Percentiles rank a stretch among this genome's conserved stretches.
These are phyloP conservation scores for Aspergillus quadricinctus DNA, from an alignment of 2,329 filamentous ascomycete species.

Conservation along the genomic window DNA sequence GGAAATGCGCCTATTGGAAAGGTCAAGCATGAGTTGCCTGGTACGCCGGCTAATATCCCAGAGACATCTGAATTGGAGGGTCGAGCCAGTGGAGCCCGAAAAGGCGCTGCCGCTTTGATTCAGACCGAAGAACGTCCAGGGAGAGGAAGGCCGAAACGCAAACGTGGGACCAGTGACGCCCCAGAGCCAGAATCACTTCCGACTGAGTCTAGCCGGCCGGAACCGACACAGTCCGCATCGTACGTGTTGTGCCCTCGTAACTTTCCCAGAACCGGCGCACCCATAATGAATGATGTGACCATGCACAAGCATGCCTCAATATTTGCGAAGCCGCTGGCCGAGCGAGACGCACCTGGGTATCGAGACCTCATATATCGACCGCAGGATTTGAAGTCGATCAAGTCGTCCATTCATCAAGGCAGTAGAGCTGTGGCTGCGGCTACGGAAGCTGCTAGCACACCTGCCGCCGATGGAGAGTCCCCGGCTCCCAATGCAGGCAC, in stretches of 20 bases:
- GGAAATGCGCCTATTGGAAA: constrained; percentile 12
- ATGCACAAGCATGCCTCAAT: constrained; percentile 75
- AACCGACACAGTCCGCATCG: constrained; percentile 27
- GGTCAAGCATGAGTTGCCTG: constrained; percentile 32
- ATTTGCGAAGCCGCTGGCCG: constrained; percentile 70
- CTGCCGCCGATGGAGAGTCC: constrained; percentile 57
- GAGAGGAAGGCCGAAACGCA: constrained; percentile 36
- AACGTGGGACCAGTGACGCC: constrained; percentile 34
- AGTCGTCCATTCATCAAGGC: constrained; percentile 59
- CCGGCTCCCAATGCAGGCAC: constrained; percentile 29
- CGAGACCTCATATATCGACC: constrained; percentile 68
- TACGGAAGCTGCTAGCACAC: constrained; percentile 61
- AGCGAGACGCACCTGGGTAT: constrained; percentile 72
- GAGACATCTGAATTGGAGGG: constrained; percentile 31
- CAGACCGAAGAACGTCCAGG: constrained; percentile 23
- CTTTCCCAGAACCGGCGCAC: constrained; percentile 63
- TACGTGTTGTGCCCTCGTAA: constrained; percentile 43
- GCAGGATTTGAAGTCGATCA: constrained; percentile 73
- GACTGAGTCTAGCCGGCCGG: constrained; percentile 23
- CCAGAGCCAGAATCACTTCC: constrained; percentile 25
- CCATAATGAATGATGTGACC: constrained; percentile 70
- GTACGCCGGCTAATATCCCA: constrained; percentile 30
- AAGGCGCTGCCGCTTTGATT: constrained; percentile 12
- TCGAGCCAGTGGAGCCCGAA: constrained; percentile 26
- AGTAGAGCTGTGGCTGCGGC: constrained; percentile 42